phyloP scores from a whole-genome alignment of 805 yeast species.

The Lachancea nothofagi region DNA sequence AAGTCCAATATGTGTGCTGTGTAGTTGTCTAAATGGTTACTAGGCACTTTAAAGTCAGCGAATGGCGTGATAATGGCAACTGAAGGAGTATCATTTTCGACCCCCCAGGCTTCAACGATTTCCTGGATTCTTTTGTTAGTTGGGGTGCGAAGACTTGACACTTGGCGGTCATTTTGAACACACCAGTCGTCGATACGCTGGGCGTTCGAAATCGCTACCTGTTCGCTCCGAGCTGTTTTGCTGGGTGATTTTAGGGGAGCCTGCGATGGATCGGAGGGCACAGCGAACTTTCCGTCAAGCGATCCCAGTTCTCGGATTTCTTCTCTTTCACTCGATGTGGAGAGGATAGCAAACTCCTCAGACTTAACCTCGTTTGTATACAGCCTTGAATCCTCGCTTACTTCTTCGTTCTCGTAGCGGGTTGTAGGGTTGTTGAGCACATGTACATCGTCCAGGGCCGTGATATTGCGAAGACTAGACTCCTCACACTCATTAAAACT shows the following conservation, averaged over 20 bases:
- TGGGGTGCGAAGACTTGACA: slow-evolving; percentile 1
- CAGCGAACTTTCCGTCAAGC: background rate
- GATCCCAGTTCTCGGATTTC: background rate
- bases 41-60: background rate
- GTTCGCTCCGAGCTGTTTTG: too few relatives aligned
- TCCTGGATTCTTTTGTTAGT: slow-evolving; percentile 17
- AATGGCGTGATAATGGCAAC: background rate
- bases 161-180: slow-evolving; percentile 12
- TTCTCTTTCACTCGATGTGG: slow-evolving; percentile 14
- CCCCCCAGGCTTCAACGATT: slow-evolving; percentile 33
- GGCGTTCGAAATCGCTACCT: slow-evolving; percentile 11
- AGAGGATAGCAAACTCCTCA: slow-evolving; percentile 21
- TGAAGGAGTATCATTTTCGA: slow-evolving; percentile 22
- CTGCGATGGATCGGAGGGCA: background rate
- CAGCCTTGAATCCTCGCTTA: slow-evolving; percentile 13
- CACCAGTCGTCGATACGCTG: slow-evolving; percentile 27
- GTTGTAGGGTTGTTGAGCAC: slow-evolving; percentile 17
- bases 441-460: slow-evolving; percentile 13
- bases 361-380: slow-evolving; percentile 15
- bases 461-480: background rate
- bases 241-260: background rate
- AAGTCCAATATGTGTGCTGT: slow-evolving; percentile 10
- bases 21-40: slow-evolving; percentile 10
- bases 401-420: slow-evolving; percentile 7
- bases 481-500: slow-evolving; percentile 7